Base-by-base conservation (phyloP, 768 basidiomycete genomes). In the Xerocomus potaroensis region DNA sequence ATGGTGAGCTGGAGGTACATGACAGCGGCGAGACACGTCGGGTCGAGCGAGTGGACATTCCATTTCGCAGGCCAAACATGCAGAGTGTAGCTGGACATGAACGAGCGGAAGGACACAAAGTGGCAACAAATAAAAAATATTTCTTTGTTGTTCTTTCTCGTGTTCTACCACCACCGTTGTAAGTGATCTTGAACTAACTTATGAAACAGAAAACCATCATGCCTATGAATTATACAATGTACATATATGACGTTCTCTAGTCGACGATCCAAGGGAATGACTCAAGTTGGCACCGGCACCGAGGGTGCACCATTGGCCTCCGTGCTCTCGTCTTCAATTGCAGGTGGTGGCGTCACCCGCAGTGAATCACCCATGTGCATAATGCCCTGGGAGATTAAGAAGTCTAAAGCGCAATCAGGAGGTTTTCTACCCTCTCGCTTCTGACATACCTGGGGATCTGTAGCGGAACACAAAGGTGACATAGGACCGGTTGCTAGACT, bases 1-100 rank as follows among this genome's bases (percentile, higher is more conserved):
- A 85, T 71, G 12, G 77, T 67, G 19, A 83, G 65, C 59, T 90
- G 87, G 22, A 89, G 76, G 57, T 81, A 83, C 35, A 89, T 65
- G 5, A 85, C 66, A 1, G 86, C 75, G 4, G 81, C 77, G 18
- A 87, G 69, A 61, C 81, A 87, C 14, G 72, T 62, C 0, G 85
- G 77, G 46, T 91, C 85, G 38, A 81, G 70, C 3, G 87, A 88
- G 16, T 79, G 76, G 9, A 88, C 60, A 32, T 70, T 72, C 78
- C 81, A 87, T 60, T 72, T 69, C 5, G 72, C 72, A 1, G 89
- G 85, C 85, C 85, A 90, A 47, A 90, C 67, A 63, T 89, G 71
- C 16, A 91, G 67, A 11, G 41, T 45, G 45, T 55, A 66, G 6
- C 49, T 27, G 21, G 36, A 19, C 21, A 56, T 51, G 19, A 59